A percentile compares a stretch with the other conserved stretches of the same genome.
Conservation (phyloP, 148 eudicot genomes). For the Vaccinium macrocarpon region DNA sequence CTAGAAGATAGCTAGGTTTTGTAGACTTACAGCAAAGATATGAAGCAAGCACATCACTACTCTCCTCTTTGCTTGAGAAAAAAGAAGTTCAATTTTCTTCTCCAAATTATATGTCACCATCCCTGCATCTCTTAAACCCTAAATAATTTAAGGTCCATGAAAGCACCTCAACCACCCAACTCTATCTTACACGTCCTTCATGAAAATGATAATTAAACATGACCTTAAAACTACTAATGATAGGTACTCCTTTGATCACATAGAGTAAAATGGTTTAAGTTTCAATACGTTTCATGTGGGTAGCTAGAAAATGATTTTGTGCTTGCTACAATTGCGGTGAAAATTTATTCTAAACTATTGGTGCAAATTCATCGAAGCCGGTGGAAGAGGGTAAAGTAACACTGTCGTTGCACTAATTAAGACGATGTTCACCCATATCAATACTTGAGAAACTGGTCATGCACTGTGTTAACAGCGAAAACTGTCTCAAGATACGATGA, state of each 20-base stretch:
- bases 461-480: no score
- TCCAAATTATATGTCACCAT: not conserved
- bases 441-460: no score
- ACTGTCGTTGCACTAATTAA: no score
- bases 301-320: not conserved
- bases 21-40: not conserved
- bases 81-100: not conserved
- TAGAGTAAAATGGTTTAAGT: not conserved
- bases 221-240: conserved; percentile 1
- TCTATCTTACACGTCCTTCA: not conserved
- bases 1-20: no score
- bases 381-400: no score
- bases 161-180: conserved; percentile 9
- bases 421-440: no score
- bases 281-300: not conserved
- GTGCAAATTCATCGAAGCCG: no score
- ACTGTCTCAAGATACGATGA: no score
- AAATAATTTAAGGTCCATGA: not conserved
- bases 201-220: not conserved
- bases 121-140: not conserved
- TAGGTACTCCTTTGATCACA: not conserved
- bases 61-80: conserved; percentile 4
- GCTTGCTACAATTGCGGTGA: not conserved
- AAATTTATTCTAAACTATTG: not conserved
- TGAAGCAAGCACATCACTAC: conserved; percentile 9